Conservation (phyloP, 148 eudicot species). For the Amaranthus cruentus region DNA sequence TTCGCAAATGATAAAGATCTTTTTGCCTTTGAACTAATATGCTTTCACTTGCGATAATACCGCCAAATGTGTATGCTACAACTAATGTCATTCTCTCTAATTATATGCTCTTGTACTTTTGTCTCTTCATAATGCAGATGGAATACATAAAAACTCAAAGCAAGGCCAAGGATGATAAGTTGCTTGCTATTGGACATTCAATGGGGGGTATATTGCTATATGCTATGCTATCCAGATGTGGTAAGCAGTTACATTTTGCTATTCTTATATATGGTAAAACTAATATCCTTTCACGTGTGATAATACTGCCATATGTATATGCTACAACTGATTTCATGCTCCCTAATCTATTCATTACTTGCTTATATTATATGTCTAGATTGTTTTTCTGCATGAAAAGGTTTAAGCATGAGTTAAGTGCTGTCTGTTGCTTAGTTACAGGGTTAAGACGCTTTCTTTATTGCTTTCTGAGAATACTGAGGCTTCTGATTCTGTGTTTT, state of each 20-base stretch:
- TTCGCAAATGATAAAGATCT: not conserved
- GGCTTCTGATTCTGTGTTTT: not conserved
- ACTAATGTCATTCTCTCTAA: not conserved
- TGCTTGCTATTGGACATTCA: slow-evolving; percentile 97
- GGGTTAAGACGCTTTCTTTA: not conserved
- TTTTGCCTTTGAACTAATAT: not conserved
- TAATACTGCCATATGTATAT: too few species aligned
- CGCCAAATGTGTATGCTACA: not conserved
- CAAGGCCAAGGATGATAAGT: slow-evolving; percentile 76
- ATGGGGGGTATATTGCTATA: slow-evolving; percentile 98
- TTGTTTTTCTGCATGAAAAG: not conserved
- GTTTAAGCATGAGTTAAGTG: not conserved
- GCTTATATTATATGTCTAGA: not conserved
- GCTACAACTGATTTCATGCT: too few species aligned
- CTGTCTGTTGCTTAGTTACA: not conserved
- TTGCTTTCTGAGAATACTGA: not conserved
- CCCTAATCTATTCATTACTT: not conserved
- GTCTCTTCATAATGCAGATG: slow-evolving; percentile 45
- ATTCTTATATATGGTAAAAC: too few species aligned
- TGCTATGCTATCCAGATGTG: slow-evolving; percentile 74
- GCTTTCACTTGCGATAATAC: not conserved
- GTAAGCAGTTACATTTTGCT: slow-evolving; percentile 35
- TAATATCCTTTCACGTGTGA: too few species aligned
- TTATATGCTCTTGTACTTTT: slow-evolving; percentile 2
- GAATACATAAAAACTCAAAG: slow-evolving; percentile 69